Conservation (phyloP, 2,329 filamentous ascomycete genomes). For the Lanzia echinophila region DNA sequence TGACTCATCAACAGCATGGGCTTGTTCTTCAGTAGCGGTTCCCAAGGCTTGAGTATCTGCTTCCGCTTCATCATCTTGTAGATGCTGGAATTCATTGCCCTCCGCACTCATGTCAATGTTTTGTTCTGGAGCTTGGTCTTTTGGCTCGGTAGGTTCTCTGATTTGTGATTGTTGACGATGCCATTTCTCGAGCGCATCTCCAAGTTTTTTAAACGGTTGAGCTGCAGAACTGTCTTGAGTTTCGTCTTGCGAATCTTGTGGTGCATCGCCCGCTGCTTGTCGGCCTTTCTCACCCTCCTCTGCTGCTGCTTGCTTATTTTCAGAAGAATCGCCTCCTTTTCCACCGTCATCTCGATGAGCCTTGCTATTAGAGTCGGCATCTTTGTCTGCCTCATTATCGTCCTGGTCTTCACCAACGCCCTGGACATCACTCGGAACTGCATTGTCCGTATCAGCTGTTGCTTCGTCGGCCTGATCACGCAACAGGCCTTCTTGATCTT, state of each 20-base stretch:
- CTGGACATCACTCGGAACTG: slow-evolving; percentile 56
- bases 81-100: slow-evolving; percentile 86
- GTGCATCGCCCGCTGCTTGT: slow-evolving; percentile 37
- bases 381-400: slow-evolving; percentile 54
- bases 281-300: slow-evolving; percentile 51
- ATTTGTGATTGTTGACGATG: slow-evolving; percentile 86
- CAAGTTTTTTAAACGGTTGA: slow-evolving; percentile 88
- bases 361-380: slow-evolving; percentile 53
- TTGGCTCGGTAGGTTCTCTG: slow-evolving; percentile 44
- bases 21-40: slow-evolving; percentile 79
- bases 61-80: slow-evolving; percentile 73
- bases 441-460: slow-evolving; percentile 52
- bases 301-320: slow-evolving; percentile 56
- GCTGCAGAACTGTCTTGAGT: slow-evolving; percentile 39
- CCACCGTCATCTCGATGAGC: slow-evolving; percentile 61
- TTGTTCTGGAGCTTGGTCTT: slow-evolving; percentile 32
- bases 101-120: slow-evolving; percentile 51
- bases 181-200: slow-evolving; percentile 88
- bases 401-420: slow-evolving; percentile 60
- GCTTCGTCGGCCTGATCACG: slow-evolving; percentile 39
- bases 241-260: slow-evolving; percentile 30
- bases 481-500: slow-evolving; percentile 38
- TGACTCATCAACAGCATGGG: slow-evolving; percentile 75
- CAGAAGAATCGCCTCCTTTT: slow-evolving; percentile 56
- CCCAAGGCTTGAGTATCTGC: slow-evolving; percentile 91